Conservation (phyloP, 306 rosid genomes). For the barrel medic (Medicago truncatula) region DNA sequence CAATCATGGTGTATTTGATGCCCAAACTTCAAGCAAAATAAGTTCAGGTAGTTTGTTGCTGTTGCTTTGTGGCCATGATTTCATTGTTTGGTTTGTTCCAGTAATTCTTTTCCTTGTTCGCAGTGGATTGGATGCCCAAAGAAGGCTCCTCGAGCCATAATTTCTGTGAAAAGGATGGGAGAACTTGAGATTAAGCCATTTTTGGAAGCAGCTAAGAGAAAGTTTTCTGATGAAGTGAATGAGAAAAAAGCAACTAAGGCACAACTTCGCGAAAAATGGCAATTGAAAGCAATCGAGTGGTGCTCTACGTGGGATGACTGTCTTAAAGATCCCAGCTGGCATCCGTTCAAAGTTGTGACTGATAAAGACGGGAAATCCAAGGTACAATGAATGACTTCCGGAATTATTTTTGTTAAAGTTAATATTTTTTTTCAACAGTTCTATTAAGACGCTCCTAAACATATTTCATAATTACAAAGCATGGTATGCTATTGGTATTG, state of each 20-base stretch:
- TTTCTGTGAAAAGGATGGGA: slow-evolving; percentile 54
- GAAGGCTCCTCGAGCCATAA: slow-evolving; percentile 26
- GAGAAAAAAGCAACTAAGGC: slow-evolving; percentile 41
- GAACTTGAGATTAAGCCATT: slow-evolving; percentile 61
- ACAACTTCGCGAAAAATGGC: slow-evolving; percentile 35
- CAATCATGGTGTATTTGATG: not conserved
- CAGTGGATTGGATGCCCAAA: slow-evolving; percentile 40
- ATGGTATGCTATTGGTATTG: not conserved
- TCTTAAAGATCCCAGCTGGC: slow-evolving; percentile 74
- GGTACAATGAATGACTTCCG: slow-evolving; percentile 32
- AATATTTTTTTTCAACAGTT: not conserved
- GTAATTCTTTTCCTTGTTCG: slow-evolving; percentile 28
- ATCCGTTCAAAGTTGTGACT: slow-evolving; percentile 60
- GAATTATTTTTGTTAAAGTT: not conserved
- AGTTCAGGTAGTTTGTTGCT: slow-evolving; percentile 20
- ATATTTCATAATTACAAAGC: not conserved
- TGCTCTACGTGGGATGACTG: slow-evolving; percentile 64
- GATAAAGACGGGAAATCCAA: slow-evolving; percentile 39
- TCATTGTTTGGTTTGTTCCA: slow-evolving; percentile 23
- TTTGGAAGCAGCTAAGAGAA: slow-evolving; percentile 48
- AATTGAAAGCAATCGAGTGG: slow-evolving; percentile 43
- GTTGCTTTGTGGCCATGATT: not conserved
- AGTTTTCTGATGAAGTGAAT: slow-evolving; percentile 44
- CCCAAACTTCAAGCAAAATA: slow-evolving; percentile 26
- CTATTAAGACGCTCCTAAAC: not conserved